phyloP scores from a whole-genome alignment of 2,329 filamentous ascomycete genomes.

The Phialemonium atrogriseum region DNA sequence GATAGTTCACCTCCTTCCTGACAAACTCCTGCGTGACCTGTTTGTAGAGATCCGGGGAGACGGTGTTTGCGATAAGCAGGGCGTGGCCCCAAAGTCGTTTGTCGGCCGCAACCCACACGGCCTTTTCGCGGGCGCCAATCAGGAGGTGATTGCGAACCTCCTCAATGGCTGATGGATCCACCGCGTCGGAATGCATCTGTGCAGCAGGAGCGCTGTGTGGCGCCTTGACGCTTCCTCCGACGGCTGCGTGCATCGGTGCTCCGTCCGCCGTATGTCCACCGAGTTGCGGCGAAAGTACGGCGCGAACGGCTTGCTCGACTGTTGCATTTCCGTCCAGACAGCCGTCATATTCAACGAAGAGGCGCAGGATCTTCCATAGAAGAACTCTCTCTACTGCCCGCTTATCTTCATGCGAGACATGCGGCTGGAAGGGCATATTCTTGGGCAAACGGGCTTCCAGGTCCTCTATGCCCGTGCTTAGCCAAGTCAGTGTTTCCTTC shows the following conservation, averaged over 20 bases:
- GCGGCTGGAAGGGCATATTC: constrained; percentile 38
- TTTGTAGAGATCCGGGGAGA: constrained; percentile 81
- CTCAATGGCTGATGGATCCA: constrained; percentile 62
- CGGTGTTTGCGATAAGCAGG: constrained; percentile 71
- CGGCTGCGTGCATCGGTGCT: constrained; percentile 14
- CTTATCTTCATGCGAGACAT: constrained; percentile 54
- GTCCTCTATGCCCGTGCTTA: constrained; percentile 64
- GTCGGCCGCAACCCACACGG: constrained; percentile 88
- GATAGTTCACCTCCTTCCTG: constrained; percentile 82
- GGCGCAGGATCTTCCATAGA: constrained; percentile 76
- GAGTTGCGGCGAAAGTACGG: constrained; percentile 58
- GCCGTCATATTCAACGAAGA: constrained; percentile 84
- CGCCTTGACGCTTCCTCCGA: too few species aligned
- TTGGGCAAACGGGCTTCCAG: constrained; percentile 55
- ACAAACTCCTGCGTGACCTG: constrained; percentile 94
- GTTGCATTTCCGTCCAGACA: constrained; percentile 62
- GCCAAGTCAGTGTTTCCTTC: constrained; percentile 82
- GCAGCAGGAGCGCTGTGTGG: too few species aligned
- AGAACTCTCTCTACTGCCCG: constrained; percentile 70
- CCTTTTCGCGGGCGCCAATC: constrained; percentile 77
- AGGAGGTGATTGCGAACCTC: constrained; percentile 66
- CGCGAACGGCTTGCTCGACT: constrained; percentile 67
- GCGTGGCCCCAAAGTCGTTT: constrained; percentile 94
- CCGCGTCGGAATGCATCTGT: constrained; percentile 42
- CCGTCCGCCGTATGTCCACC: too few species aligned